Percentiles rank a stretch among this genome's conserved stretches.
These are phyloP conservation scores for Globisporangium cederbergense DNA, from an alignment of 352 stramenopile species.

Conservation along the genomic window DNA sequence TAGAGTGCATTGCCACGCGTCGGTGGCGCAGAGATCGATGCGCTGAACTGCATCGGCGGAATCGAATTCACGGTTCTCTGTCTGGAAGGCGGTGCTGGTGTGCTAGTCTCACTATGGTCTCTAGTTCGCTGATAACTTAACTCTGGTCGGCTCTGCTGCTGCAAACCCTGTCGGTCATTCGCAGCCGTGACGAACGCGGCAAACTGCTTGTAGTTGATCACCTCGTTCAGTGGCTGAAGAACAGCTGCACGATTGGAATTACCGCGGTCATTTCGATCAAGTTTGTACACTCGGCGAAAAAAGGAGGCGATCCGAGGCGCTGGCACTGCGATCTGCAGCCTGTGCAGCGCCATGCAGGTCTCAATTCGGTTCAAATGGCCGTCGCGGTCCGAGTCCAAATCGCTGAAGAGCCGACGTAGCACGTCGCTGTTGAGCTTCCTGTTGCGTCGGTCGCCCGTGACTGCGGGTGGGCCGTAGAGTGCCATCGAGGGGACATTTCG, in stretches of 20 bases:
- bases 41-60: background rate
- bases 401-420: conserved; percentile 73
- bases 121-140: background rate
- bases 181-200: conserved; percentile 64
- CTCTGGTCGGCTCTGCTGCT: conserved; percentile 27
- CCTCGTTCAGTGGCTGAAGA: conserved; percentile 39
- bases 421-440: conserved; percentile 43
- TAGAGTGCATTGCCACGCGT: background rate
- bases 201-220: conserved; percentile 81
- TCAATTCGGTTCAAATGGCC: conserved; percentile 71
- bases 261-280: conserved; percentile 1
- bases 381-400: conserved; percentile 66
- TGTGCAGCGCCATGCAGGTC: conserved; percentile 66
- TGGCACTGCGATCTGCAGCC: conserved; percentile 58
- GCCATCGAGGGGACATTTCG: conserved; percentile 58
- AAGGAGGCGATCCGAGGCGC: conserved; percentile 61
- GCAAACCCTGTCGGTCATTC: conserved; percentile 19
- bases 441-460: background rate
- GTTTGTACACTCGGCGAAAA: conserved; percentile 37
- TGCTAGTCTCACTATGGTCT: background rate
- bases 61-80: background rate
- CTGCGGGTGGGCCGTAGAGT: conserved; percentile 46
- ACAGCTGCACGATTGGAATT: conserved; percentile 7
- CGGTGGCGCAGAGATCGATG: background rate
- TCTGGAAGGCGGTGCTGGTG: background rate